Evolutionary conservation across 495 filamentous ascomycete species (phyloP).

Genomic region (Thozetella sp.): DNA sequence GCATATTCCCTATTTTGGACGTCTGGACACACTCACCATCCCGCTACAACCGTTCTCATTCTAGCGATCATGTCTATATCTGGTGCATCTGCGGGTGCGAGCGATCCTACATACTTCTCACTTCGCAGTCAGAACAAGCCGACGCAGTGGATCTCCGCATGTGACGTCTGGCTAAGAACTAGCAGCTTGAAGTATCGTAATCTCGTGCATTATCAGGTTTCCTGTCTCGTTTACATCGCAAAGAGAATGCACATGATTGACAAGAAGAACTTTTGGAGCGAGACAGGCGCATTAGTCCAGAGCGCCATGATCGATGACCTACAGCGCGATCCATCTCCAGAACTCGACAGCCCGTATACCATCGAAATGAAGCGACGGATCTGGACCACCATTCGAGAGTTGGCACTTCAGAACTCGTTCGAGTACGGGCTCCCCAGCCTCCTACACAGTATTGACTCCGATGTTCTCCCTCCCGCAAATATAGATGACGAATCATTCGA

Average conservation of each 20-base stretch:
- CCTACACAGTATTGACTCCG: slow-evolving; percentile 24
- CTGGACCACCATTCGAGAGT: slow-evolving; percentile 31
- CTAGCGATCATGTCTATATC: slow-evolving; percentile 31
- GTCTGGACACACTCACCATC: slow-evolving; percentile 17
- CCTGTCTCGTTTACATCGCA: slow-evolving; percentile 31
- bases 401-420: slow-evolving; percentile 33
- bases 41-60: slow-evolving; percentile 29
- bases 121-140: slow-evolving; percentile 63
- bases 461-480: slow-evolving; percentile 24
- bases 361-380: slow-evolving; percentile 34
- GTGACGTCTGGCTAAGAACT: slow-evolving; percentile 25
- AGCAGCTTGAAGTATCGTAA: slow-evolving; percentile 31
- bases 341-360: slow-evolving; percentile 21
- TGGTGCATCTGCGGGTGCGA: slow-evolving; percentile 63
- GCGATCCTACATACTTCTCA: slow-evolving; percentile 71
- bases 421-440: slow-evolving; percentile 34
- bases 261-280: slow-evolving; percentile 34
- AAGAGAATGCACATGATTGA: slow-evolving; percentile 30
- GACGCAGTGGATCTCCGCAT: slow-evolving; percentile 29
- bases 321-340: slow-evolving; percentile 21
- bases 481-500: slow-evolving; percentile 31
- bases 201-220: slow-evolving; percentile 33
- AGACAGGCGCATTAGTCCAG: slow-evolving; percentile 26
- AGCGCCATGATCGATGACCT: slow-evolving; percentile 28
- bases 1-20: slow-evolving; percentile 42